Percentiles rank a stretch among this genome's conserved stretches.
Evolutionary conservation across 805 yeast species (phyloP).

Genomic region (Lachancea cidri): DNA sequence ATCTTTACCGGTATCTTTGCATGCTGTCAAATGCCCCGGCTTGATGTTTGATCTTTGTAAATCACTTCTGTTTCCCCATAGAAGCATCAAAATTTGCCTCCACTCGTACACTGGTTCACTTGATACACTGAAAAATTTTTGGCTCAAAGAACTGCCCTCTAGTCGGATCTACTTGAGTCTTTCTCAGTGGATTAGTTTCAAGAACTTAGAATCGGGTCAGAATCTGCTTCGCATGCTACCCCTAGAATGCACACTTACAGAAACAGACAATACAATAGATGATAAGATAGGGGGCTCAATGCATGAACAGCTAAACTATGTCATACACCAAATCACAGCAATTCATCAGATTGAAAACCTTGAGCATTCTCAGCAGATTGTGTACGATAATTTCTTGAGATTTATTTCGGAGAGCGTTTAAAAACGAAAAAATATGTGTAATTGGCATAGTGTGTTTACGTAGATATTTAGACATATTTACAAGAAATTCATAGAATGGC

Average conservation of each 20-base stretch:
- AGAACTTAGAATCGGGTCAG: constrained; percentile 25
- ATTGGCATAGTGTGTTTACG: background rate
- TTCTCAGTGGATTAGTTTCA: constrained; percentile 29
- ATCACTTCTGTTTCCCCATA: constrained; percentile 21
- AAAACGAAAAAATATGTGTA: background rate
- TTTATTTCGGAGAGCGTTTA: constrained; percentile 5
- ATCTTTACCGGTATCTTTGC: constrained; percentile 60
- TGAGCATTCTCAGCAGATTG: constrained; percentile 8
- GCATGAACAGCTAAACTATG: constrained; percentile 12
- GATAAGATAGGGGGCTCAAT: constrained; percentile 5
- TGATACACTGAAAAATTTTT: constrained; percentile 56
- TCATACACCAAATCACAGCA: constrained; percentile 10
- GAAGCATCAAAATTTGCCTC: constrained; percentile 43
- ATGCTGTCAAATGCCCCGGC: constrained; percentile 80
- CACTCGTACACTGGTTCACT: constrained; percentile 85
- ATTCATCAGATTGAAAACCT: constrained; percentile 6
- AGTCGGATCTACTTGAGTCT: constrained; percentile 28
- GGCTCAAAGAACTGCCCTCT: constrained; percentile 20
- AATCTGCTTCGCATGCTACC: constrained; percentile 34
- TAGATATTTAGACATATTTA: background rate
- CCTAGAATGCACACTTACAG: constrained; percentile 38
- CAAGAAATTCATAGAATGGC: constrained; percentile 5
- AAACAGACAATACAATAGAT: constrained; percentile 44
- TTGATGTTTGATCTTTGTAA: constrained; percentile 40
- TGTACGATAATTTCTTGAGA: constrained; percentile 16